These are phyloP conservation scores for Tothia fuscella DNA, from an alignment of 2,329 filamentous ascomycete species.

Conservation along the genomic window DNA sequence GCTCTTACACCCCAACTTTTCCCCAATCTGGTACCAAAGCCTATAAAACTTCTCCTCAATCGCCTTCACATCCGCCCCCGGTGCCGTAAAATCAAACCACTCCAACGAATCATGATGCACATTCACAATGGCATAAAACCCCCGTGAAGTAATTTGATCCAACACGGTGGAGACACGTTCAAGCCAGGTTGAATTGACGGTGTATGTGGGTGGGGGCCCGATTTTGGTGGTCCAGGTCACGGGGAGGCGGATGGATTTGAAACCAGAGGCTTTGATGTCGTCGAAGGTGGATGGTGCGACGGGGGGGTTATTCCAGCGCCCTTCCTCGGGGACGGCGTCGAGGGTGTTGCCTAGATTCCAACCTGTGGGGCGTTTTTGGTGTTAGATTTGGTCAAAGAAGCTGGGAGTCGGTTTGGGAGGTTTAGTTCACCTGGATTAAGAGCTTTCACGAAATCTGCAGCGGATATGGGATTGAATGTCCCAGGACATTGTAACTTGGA, in stretches of 20 bases:
- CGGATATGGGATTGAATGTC: slow-evolving; percentile 35
- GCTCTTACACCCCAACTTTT: slow-evolving; percentile 42
- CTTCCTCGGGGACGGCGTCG: slow-evolving; percentile 44
- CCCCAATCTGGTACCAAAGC: slow-evolving; percentile 47
- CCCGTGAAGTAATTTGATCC: slow-evolving; percentile 40
- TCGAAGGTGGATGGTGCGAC: slow-evolving; percentile 40
- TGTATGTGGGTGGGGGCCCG: slow-evolving; percentile 39
- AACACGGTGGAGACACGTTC: slow-evolving; percentile 46
- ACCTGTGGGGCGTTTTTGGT: slow-evolving; percentile 34
- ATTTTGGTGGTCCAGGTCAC: slow-evolving; percentile 50
- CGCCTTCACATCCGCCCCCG: slow-evolving; percentile 34
- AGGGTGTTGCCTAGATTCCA: slow-evolving; percentile 52
- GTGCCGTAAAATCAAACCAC: slow-evolving; percentile 42
- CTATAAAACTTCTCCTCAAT: slow-evolving; percentile 46
- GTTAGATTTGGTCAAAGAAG: too few species aligned
- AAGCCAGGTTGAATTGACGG: slow-evolving; percentile 42
- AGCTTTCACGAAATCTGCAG: slow-evolving; percentile 33
- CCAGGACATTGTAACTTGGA: slow-evolving; percentile 23
- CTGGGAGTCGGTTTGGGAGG: too few species aligned
- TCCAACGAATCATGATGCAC: slow-evolving; percentile 49
- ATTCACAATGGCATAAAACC: slow-evolving; percentile 43
- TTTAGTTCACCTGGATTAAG: slow-evolving; percentile 28
- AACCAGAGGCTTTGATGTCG: slow-evolving; percentile 40
- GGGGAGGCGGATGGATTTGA: slow-evolving; percentile 47
- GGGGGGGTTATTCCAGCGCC: slow-evolving; percentile 46